phyloP scores from a whole-genome alignment of 1,284 basidiomycete species.

The Ceratobasidium sp. region DNA sequence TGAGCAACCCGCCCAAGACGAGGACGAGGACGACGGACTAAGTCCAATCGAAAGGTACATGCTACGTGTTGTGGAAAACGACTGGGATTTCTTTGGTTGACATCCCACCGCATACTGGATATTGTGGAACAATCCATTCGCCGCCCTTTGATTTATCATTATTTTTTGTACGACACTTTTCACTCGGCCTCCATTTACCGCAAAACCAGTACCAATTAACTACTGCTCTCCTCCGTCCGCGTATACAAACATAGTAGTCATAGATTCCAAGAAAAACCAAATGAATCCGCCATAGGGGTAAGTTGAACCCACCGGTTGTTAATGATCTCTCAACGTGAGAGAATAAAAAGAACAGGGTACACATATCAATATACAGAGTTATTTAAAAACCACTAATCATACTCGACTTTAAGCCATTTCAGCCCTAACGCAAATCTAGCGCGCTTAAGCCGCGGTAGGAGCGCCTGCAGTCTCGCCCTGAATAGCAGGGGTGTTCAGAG shows the following conservation, averaged over 20 bases:
- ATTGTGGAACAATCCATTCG: not conserved
- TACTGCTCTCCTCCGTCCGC: not conserved
- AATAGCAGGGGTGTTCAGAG: slow-evolving; percentile 8
- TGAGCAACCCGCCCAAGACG: slow-evolving; percentile 43
- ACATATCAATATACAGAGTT: not conserved
- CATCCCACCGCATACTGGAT: not conserved
- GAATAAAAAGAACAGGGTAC: too few species aligned
- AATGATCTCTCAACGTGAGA: too few species aligned
- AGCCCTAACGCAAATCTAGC: not conserved
- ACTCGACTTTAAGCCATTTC: not conserved
- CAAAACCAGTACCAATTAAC: not conserved
- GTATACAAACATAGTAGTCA: not conserved
- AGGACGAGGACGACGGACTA: slow-evolving; percentile 57
- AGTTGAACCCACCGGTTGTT: too few species aligned
- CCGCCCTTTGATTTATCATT: slow-evolving; percentile 35
- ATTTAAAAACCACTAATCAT: not conserved
- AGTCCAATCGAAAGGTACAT: slow-evolving; percentile 79
- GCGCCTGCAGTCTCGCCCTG: slow-evolving; percentile 18
- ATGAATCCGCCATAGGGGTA: not conserved
- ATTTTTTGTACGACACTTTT: slow-evolving; percentile 25
- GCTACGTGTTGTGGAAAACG: slow-evolving; percentile 73
- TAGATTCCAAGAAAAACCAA: not conserved
- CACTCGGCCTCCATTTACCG: too few species aligned
- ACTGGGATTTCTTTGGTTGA: slow-evolving; percentile 73
- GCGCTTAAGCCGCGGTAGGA: not conserved